Base-by-base conservation (phyloP, 176 grass and related monocot species). In the Lolium rigidum region DNA sequence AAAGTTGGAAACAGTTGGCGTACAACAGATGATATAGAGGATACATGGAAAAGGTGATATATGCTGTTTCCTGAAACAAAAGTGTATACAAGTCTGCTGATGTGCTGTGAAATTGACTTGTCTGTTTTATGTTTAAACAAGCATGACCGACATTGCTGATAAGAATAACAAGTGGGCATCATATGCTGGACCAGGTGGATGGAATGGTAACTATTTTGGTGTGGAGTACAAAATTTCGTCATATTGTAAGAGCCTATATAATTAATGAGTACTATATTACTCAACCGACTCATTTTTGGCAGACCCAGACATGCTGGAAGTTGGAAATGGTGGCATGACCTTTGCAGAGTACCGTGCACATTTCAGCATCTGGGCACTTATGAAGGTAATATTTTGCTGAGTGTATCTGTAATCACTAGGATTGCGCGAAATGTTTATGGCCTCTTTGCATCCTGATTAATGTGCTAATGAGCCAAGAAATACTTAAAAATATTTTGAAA, bases 281-380 rank as follows among this genome's bases (percentile, higher is more conserved):
- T 82, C 38, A 35, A 60, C 41, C 12, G 0, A 38, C 51, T 46
- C 7, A 44, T 88, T 70, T 77, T 51, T 63, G 60, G 28, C 84
- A 98, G 96, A 98, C 64, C 95, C 96, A 12, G 95, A 98, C 85
- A 98, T 95, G 96, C 67, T 98, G 78, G 96, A 98, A 77, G 93
- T 98, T 66, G 93, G 96, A 41, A 98, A 95, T 81, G 86, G 91
- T 73, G 96, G 93, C 16, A 98, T 98, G 96, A 94, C 74, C 77
- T 83, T 84, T 84, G 77, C 89, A 65, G 93, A 98, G 89, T 98
- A 98, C 70, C 89, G 88, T 77, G 88, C 90, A 18, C 96, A 98
- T 94, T 98, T 98, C 89, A 98, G 91, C 81, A 98, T 98, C 25
- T 98, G 96, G 96, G 90, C 96, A 75, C 86, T 98, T 37, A 98